These are phyloP conservation scores for Euphrasia confusa DNA, from an alignment of 257 asterid species.

Conservation along the genomic window DNA sequence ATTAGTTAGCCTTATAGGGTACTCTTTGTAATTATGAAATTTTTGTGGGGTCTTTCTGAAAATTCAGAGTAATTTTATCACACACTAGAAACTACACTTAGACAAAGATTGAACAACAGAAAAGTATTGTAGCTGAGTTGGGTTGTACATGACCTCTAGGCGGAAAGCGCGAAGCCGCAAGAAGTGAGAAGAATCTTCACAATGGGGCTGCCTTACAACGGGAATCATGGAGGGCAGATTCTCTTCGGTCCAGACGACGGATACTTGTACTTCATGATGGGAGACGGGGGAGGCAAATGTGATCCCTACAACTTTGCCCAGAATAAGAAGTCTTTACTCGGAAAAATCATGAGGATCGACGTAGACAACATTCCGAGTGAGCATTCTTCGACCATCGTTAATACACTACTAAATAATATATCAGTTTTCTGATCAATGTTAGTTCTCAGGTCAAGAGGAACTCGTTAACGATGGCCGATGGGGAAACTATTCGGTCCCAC, in stretches of 20 bases:
- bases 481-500: slow-evolving; percentile 81
- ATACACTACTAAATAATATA: neutral
- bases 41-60: too few species aligned
- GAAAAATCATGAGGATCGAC: slow-evolving; percentile 80
- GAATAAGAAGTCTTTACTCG: slow-evolving; percentile 85
- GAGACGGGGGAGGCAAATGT: slow-evolving; percentile 86
- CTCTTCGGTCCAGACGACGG: slow-evolving; percentile 86
- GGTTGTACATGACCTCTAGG: slow-evolving; percentile 35
- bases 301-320: slow-evolving; percentile 80
- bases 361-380: slow-evolving; percentile 69
- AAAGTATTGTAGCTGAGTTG: neutral
- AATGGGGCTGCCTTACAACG: slow-evolving; percentile 69
- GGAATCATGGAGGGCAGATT: slow-evolving; percentile 82
- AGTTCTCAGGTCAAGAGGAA: slow-evolving; percentile 48
- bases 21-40: too few species aligned
- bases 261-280: slow-evolving; percentile 72
- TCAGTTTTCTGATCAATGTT: neutral
- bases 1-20: too few species aligned
- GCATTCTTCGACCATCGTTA: slow-evolving; percentile 17
- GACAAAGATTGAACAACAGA: too few species aligned
- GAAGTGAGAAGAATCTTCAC: slow-evolving; percentile 80
- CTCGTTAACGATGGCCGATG: slow-evolving; percentile 51
- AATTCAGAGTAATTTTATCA: neutral
- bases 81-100: too few species aligned
- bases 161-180: slow-evolving; percentile 45